Evolutionary conservation across 2,329 filamentous ascomycete species (phyloP).

Genomic region (Westerdykella sp.): DNA sequence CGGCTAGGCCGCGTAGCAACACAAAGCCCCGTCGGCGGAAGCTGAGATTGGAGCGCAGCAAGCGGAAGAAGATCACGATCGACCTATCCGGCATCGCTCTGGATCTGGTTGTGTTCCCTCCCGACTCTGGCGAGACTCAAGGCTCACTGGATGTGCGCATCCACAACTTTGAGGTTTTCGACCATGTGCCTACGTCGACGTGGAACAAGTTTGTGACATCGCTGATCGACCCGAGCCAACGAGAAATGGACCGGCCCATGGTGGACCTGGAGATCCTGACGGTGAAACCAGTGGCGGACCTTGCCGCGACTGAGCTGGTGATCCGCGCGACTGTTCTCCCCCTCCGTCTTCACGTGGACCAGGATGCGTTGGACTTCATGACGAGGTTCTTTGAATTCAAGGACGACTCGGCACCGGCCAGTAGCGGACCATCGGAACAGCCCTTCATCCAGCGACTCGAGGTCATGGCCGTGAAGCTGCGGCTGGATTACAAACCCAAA

Average conservation of each 20-base stretch:
- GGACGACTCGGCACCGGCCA: conserved; percentile 57
- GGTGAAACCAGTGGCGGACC: conserved; percentile 74
- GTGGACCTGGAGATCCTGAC: conserved; percentile 82
- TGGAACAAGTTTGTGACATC: conserved; percentile 99
- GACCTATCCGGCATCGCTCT: conserved; percentile 79
- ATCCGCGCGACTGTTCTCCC: conserved; percentile 74
- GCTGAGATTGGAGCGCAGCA: conserved; percentile 75
- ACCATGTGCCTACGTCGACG: conserved; percentile 89
- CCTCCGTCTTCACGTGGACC: conserved; percentile 86
- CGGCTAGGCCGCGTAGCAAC: conserved; percentile 38
- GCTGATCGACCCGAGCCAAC: conserved; percentile 76
- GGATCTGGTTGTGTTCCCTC: conserved; percentile 75
- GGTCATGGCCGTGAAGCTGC: conserved; percentile 74
- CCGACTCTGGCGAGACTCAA: conserved; percentile 70
- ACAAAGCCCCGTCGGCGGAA: conserved; percentile 43
- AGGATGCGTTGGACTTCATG: conserved; percentile 95
- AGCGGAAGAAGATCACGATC: conserved; percentile 90
- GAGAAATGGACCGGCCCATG: conserved; percentile 84
- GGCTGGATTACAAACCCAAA: conserved; percentile 96
- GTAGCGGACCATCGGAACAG: conserved; percentile 58
- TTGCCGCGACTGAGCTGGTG: conserved; percentile 85
- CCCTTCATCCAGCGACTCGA: conserved; percentile 89
- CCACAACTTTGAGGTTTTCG: conserved; percentile 80
- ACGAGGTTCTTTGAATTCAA: conserved; percentile 98
- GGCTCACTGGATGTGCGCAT: conserved; percentile 82